Conservation (phyloP, 495 filamentous ascomycete genomes). For the Thozetella sp. region DNA sequence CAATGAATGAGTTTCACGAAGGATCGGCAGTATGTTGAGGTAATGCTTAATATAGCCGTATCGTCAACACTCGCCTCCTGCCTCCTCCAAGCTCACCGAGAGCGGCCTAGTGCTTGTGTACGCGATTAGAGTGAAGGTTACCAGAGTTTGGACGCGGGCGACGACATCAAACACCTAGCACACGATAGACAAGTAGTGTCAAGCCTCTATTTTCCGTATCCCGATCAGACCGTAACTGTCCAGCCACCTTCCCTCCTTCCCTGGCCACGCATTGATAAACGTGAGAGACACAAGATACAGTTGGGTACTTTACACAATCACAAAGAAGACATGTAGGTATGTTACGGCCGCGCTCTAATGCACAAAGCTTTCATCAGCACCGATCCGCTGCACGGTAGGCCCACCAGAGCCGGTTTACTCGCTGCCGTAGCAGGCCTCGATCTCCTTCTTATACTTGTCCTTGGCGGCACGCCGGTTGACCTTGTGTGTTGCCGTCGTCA, state of each 20-base stretch:
- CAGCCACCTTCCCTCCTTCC: too few species aligned
- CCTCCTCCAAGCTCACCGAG: background rate
- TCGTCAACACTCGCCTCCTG: too few species aligned
- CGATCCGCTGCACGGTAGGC: background rate
- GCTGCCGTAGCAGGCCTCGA: conserved; percentile 41
- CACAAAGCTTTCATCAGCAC: background rate
- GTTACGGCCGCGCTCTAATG: background rate
- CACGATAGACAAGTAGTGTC: too few species aligned
- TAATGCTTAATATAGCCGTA: too few species aligned
- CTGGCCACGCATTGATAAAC: too few species aligned
- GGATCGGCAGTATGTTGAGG: too few species aligned
- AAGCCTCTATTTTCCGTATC: too few species aligned
- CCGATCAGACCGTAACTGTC: too few species aligned
- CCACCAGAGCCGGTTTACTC: conserved; percentile 7
- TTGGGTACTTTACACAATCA: background rate
- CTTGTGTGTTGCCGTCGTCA: conserved; percentile 66
- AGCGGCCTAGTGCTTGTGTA: background rate
- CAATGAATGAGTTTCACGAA: too few species aligned
- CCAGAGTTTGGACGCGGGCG: too few species aligned
- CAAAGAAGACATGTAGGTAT: background rate
- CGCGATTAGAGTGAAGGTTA: too few species aligned
- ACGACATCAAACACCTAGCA: too few species aligned
- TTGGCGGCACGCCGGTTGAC: conserved; percentile 56
- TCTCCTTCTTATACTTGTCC: conserved; percentile 56
- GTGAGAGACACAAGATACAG: background rate